These are phyloP conservation scores for Arthrobotrys conoides DNA, from an alignment of 2,329 filamentous ascomycete genomes.

Conservation along the genomic window DNA sequence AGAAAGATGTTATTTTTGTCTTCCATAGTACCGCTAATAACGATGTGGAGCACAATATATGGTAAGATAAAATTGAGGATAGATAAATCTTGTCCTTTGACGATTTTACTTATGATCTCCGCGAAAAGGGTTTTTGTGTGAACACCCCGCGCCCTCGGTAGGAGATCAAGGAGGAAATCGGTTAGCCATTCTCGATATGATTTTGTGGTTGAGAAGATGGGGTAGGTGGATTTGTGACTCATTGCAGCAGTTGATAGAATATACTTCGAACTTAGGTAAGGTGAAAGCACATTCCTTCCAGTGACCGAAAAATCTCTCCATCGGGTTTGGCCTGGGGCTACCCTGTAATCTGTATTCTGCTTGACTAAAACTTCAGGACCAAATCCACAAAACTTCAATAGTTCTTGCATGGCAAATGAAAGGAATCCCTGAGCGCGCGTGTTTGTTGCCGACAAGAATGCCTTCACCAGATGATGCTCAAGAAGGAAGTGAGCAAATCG, in stretches of 20 bases:
- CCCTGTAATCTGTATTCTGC: slow-evolving; percentile 68
- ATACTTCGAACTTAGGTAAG: slow-evolving; percentile 89
- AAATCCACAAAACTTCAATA: slow-evolving; percentile 83
- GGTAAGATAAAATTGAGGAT: slow-evolving; percentile 91
- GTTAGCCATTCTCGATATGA: slow-evolving; percentile 86
- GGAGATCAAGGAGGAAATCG: slow-evolving; percentile 82
- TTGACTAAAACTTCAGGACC: slow-evolving; percentile 72
- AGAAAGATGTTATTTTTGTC: slow-evolving; percentile 77
- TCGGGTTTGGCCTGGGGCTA: slow-evolving; percentile 70
- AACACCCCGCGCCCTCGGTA: slow-evolving; percentile 81
- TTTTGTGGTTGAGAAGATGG: slow-evolving; percentile 79
- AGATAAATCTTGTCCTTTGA: slow-evolving; percentile 86
- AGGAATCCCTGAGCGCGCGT: slow-evolving; percentile 90
- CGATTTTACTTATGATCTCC: slow-evolving; percentile 82
- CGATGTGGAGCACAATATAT: slow-evolving; percentile 85
- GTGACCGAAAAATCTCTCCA: slow-evolving; percentile 84
- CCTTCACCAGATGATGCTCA: slow-evolving; percentile 87
- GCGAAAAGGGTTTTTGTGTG: slow-evolving; percentile 82
- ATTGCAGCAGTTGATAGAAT: slow-evolving; percentile 75
- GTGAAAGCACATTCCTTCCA: slow-evolving; percentile 84
- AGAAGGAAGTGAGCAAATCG: slow-evolving; percentile 89
- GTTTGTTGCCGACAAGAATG: slow-evolving; percentile 91
- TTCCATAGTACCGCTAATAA: slow-evolving; percentile 78
- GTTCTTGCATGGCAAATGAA: slow-evolving; percentile 93
- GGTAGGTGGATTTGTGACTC: slow-evolving; percentile 76